phyloP scores from a whole-genome alignment of 2,329 filamentous ascomycete genomes.

The Aspergillus sp. region DNA sequence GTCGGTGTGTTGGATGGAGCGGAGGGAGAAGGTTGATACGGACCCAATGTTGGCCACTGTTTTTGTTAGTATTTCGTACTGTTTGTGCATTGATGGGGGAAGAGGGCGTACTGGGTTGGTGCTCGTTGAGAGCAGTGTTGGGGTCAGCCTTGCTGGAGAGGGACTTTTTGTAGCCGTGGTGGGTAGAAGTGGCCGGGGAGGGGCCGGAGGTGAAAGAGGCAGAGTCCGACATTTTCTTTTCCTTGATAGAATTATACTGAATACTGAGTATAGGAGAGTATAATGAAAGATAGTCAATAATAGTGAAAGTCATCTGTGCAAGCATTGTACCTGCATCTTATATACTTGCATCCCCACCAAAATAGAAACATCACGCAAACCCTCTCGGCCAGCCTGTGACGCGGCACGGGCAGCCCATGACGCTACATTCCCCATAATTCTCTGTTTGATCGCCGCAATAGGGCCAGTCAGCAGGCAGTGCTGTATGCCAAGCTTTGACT shows the following conservation, averaged over 20 bases:
- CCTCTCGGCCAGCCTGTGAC: not conserved
- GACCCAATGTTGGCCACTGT: conserved; percentile 18
- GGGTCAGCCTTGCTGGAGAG: conserved; percentile 77
- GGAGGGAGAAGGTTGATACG: conserved; percentile 54
- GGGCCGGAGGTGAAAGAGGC: not conserved
- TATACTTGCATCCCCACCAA: not conserved
- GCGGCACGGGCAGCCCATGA: not conserved
- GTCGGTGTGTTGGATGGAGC: conserved; percentile 70
- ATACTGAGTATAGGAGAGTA: too few species aligned
- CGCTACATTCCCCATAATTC: not conserved
- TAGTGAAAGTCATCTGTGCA: not conserved
- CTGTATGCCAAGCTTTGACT: not conserved
- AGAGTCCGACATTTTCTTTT: not conserved
- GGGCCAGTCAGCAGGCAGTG: not conserved
- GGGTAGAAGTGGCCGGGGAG: not conserved
- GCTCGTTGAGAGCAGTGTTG: conserved; percentile 73
- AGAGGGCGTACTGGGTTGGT: conserved; percentile 66
- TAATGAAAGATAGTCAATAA: not conserved
- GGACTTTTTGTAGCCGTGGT: conserved; percentile 16
- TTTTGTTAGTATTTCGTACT: not conserved
- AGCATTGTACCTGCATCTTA: not conserved
- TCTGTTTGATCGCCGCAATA: too few species aligned
- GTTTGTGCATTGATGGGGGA: not conserved
- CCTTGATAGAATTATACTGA: too few species aligned
- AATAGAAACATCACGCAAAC: not conserved